phyloP scores from a whole-genome alignment of 495 filamentous ascomycete species.

The Podospora pseudopauciseta region DNA sequence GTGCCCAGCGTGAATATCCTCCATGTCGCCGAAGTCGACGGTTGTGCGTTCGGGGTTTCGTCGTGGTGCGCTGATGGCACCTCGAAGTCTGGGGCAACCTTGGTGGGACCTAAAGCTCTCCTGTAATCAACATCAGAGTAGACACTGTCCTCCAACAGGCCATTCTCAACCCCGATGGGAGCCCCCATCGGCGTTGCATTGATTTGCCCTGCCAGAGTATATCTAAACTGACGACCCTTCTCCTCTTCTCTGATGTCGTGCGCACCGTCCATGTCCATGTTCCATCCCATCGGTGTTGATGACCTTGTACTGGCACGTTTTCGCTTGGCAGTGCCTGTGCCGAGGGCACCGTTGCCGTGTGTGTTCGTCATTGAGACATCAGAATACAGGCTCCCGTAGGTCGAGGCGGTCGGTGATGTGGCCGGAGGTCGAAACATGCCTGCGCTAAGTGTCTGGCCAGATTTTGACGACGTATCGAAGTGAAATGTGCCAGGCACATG shows the following conservation, averaged over 20 bases:
- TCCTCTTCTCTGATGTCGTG: conserved; percentile 26
- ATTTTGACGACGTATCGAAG: conserved; percentile 38
- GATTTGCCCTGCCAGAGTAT: conserved; percentile 58
- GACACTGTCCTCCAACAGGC: conserved; percentile 46
- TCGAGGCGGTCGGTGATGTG: conserved; percentile 57
- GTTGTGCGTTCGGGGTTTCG: neutral
- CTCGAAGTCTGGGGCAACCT: conserved; percentile 28
- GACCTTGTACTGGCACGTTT: conserved; percentile 38
- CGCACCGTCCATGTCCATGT: conserved; percentile 31
- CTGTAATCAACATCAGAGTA: conserved; percentile 55
- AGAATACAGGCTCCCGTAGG: conserved; percentile 50
- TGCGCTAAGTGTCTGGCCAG: conserved; percentile 46
- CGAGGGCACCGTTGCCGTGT: conserved; percentile 18
- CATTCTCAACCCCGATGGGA: conserved; percentile 45
- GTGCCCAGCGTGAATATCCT: conserved; percentile 40
- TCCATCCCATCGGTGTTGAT: conserved; percentile 34
- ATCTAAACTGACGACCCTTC: conserved; percentile 29
- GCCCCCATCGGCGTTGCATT: conserved; percentile 54
- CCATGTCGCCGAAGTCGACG: conserved; percentile 36
- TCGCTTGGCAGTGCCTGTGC: conserved; percentile 35
- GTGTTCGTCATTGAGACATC: conserved; percentile 36
- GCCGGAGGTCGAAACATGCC: conserved; percentile 66
- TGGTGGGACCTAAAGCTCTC: conserved; percentile 41
- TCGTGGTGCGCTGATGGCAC: conserved; percentile 18
- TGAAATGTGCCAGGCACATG: conserved; percentile 51